phyloP scores from a whole-genome alignment of 495 filamentous ascomycete species.

The Aspergillus steynii region DNA sequence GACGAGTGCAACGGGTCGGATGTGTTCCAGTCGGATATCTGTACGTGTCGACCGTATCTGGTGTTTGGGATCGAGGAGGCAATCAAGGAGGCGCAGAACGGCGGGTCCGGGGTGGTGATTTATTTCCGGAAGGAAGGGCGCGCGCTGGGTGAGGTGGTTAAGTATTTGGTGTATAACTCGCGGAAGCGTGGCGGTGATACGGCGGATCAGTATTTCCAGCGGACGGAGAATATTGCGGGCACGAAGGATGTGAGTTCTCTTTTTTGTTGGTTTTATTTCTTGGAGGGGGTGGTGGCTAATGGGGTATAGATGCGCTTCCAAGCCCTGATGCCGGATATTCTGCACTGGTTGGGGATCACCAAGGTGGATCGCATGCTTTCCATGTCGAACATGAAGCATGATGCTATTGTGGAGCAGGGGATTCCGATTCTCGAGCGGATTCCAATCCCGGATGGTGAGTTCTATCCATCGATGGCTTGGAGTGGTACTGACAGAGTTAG shows the following conservation, averaged over 20 bases:
- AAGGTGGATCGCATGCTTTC: conserved; percentile 94
- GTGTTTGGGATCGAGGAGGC: conserved; percentile 93
- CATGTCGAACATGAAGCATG: conserved; percentile 97
- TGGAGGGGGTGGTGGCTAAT: neutral
- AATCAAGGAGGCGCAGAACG: conserved; percentile 85
- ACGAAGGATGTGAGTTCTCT: conserved; percentile 55
- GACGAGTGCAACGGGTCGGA: conserved; percentile 93
- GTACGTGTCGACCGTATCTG: conserved; percentile 88
- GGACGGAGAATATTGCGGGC: conserved; percentile 91
- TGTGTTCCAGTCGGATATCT: conserved; percentile 93
- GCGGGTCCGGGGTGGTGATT: conserved; percentile 87
- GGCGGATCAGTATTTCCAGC: conserved; percentile 88
- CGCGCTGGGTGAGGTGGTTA: conserved; percentile 87
- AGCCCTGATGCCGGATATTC: conserved; percentile 89
- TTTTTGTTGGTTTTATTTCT: neutral
- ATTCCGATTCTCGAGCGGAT: conserved; percentile 87
- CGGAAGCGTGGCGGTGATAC: conserved; percentile 70
- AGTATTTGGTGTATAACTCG: conserved; percentile 91
- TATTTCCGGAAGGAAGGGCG: conserved; percentile 95
- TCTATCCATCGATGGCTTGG: neutral
- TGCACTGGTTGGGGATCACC: conserved; percentile 92
- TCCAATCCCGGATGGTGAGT: conserved; percentile 68
- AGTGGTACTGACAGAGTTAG: conserved; percentile 20
- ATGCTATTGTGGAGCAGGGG: conserved; percentile 89
- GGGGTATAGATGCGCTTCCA: conserved; percentile 75